phyloP scores from a whole-genome alignment of 805 yeast genomes.

The Kuraishia molischiana region DNA sequence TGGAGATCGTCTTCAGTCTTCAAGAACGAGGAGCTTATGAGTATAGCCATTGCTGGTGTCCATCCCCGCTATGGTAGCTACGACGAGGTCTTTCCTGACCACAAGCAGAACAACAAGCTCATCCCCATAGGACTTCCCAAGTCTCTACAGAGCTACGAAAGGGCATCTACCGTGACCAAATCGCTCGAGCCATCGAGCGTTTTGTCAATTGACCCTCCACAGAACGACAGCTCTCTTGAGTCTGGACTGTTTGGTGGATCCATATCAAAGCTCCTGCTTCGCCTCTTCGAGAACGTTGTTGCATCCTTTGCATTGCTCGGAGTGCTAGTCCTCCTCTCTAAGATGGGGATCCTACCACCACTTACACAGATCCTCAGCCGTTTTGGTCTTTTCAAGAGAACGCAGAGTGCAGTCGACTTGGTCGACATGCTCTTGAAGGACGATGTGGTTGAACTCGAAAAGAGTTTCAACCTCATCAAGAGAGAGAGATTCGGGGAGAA shows the following conservation, averaged over 20 bases:
- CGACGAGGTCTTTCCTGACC: not conserved
- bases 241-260: not conserved
- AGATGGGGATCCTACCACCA: slow-evolving; percentile 25
- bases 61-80: slow-evolving; percentile 22
- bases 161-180: slow-evolving; percentile 1
- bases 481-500: slow-evolving; percentile 12
- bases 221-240: not conserved
- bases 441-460: slow-evolving; percentile 15
- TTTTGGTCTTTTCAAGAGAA: slow-evolving; percentile 21
- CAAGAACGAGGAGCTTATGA: slow-evolving; percentile 26
- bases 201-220: slow-evolving; percentile 10
- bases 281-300: slow-evolving; percentile 40
- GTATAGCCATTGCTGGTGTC: slow-evolving; percentile 39
- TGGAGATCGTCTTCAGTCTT: slow-evolving; percentile 31
- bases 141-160: not conserved
- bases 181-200: slow-evolving; percentile 4
- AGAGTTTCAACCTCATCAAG: slow-evolving; percentile 14
- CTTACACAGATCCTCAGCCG: slow-evolving; percentile 17
- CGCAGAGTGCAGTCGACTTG: slow-evolving; percentile 23
- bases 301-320: slow-evolving; percentile 29
- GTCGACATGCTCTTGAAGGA: slow-evolving; percentile 20
- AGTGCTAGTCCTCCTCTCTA: slow-evolving; percentile 26
- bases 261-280: slow-evolving; percentile 9
- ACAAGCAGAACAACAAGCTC: not conserved
- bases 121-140: not conserved